A percentile compares a stretch with the other conserved stretches of the same genome.
phyloP scores from a whole-genome alignment of 306 rosid species.

The Morella rubra region DNA sequence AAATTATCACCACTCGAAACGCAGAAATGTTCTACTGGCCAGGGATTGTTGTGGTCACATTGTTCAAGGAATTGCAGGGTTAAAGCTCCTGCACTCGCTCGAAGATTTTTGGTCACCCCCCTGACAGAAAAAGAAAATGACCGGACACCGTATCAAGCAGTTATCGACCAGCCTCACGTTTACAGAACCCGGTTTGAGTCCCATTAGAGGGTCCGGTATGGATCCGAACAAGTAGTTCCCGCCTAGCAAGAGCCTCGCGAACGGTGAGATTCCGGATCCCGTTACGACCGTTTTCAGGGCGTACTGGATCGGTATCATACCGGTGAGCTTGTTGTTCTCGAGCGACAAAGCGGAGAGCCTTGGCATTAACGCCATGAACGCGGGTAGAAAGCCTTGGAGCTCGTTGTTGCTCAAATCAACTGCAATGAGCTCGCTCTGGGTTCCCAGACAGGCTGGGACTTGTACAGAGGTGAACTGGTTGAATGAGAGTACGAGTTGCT shows the following conservation, averaged over 20 bases:
- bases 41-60: neutral
- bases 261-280: slow-evolving; percentile 41
- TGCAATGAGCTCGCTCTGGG: slow-evolving; percentile 52
- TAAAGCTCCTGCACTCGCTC: slow-evolving; percentile 41
- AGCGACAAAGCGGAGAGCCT: slow-evolving; percentile 70
- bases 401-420: slow-evolving; percentile 71
- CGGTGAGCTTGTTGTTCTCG: slow-evolving; percentile 67
- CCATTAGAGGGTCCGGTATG: slow-evolving; percentile 54
- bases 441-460: slow-evolving; percentile 14
- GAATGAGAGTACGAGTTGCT: slow-evolving; percentile 69
- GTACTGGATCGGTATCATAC: slow-evolving; percentile 69
- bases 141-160: slow-evolving; percentile 71
- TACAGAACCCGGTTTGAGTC: slow-evolving; percentile 58
- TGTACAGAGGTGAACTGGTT: slow-evolving; percentile 55
- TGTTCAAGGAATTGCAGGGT: slow-evolving; percentile 47
- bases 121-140: slow-evolving; percentile 66
- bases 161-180: slow-evolving; percentile 61
- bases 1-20: neutral
- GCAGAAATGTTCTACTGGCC: too few relatives aligned
- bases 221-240: slow-evolving; percentile 76
- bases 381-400: slow-evolving; percentile 54
- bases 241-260: slow-evolving; percentile 60
- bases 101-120: slow-evolving; percentile 67
- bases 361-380: slow-evolving; percentile 60
- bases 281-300: slow-evolving; percentile 69